phyloP scores from a whole-genome alignment of 768 basidiomycete genomes.

The Lactarius sp. region DNA sequence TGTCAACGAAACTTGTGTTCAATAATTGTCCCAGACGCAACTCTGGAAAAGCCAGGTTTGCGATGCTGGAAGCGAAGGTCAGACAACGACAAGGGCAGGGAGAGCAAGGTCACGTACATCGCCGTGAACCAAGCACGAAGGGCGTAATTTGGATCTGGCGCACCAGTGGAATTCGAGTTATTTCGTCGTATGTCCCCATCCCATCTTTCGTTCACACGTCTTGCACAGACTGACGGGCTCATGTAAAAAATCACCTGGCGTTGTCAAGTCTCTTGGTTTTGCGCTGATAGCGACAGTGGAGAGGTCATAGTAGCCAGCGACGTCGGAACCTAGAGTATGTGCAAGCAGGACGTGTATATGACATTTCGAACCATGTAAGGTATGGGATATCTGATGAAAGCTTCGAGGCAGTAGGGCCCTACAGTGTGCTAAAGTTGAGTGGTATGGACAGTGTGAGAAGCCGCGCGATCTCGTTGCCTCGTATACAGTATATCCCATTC shows the following conservation, averaged over 20 bases:
- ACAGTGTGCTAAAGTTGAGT: too few relatives aligned
- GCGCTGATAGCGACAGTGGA: not conserved
- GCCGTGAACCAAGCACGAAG: slow-evolving; percentile 22
- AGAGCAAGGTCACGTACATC: slow-evolving; percentile 3
- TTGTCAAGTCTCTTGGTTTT: not conserved
- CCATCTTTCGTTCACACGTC: slow-evolving; percentile 9
- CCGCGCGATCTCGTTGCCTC: too few relatives aligned
- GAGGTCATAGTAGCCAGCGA: slow-evolving; percentile 13
- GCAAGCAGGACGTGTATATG: not conserved
- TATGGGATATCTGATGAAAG: slow-evolving; percentile 10
- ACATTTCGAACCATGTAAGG: slow-evolving; percentile 19
- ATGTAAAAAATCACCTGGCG: not conserved
- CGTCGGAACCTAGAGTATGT: not conserved
- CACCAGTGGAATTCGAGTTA: not conserved
- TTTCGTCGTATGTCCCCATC: not conserved
- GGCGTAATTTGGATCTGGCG: not conserved
- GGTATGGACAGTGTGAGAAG: too few relatives aligned
- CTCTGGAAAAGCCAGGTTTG: not conserved
- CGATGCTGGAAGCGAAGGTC: not conserved
- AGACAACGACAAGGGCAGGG: not conserved
- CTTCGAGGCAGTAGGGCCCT: not conserved
- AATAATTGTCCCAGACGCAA: not conserved
- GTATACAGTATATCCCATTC: too few relatives aligned
- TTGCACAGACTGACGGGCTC: not conserved
- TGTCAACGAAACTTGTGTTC: not conserved